These are phyloP conservation scores for Lentinula lateritia DNA, from an alignment of 768 basidiomycete genomes.

Conservation along the genomic window DNA sequence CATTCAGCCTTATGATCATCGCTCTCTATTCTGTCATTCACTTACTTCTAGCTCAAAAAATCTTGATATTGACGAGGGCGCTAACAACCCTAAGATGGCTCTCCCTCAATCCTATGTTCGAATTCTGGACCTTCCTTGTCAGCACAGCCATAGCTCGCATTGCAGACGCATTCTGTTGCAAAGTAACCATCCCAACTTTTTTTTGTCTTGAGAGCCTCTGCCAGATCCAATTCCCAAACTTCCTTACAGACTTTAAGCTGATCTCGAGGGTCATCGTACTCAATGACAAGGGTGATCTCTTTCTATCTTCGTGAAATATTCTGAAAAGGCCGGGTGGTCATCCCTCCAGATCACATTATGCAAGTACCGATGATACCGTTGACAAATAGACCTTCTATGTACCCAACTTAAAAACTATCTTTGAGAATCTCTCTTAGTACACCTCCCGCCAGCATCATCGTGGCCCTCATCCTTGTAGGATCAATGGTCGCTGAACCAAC, in stretches of 20 bases:
- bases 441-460: slow-evolving; percentile 22
- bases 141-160: neutral
- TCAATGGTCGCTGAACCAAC: slow-evolving; percentile 17
- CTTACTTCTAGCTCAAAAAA: too few relatives aligned
- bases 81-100: too few relatives aligned
- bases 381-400: neutral
- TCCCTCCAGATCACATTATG: slow-evolving; percentile 35
- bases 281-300: neutral
- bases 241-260: neutral
- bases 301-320: slow-evolving; percentile 12
- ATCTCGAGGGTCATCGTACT: neutral
- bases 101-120: neutral
- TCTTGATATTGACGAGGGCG: too few relatives aligned
- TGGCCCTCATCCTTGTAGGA: slow-evolving; percentile 3
- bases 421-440: slow-evolving; percentile 27
- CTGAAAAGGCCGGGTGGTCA: slow-evolving; percentile 51
- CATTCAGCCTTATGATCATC: too few relatives aligned
- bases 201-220: neutral
- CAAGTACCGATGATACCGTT: neutral
- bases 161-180: neutral
- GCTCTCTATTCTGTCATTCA: too few relatives aligned
- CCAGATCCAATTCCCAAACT: neutral
- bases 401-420: slow-evolving; percentile 13
- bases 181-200: neutral
- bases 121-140: neutral